These are phyloP conservation scores for Alternaria arborescens DNA, from an alignment of 2,329 filamentous ascomycete species.

Conservation along the genomic window DNA sequence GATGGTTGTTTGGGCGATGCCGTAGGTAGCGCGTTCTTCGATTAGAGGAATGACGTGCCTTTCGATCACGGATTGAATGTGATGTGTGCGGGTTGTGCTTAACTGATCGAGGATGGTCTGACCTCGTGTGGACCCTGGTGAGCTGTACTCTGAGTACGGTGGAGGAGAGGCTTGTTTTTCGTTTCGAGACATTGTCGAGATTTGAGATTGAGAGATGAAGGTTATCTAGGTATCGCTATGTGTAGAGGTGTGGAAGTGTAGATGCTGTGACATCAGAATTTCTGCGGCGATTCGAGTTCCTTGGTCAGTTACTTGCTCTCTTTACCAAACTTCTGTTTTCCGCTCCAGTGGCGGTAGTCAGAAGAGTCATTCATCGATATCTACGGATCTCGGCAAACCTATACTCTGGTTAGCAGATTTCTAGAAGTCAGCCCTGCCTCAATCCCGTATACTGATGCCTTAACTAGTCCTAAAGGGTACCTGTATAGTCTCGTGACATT, in stretches of 20 bases:
- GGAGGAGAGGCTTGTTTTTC: conserved; percentile 16
- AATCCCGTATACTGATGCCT: conserved; percentile 21
- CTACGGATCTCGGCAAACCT: conserved; percentile 11
- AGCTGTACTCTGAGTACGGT: conserved; percentile 23
- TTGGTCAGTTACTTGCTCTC: conserved; percentile 3
- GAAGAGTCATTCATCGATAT: background rate
- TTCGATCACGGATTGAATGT: conserved; percentile 52
- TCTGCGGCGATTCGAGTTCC: background rate
- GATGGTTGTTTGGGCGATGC: conserved; percentile 55
- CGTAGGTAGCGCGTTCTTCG: conserved; percentile 50
- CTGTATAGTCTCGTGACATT: conserved; percentile 17
- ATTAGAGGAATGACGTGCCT: conserved; percentile 55
- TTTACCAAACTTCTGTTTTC: background rate
- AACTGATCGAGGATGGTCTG: conserved; percentile 50
- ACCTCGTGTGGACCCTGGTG: conserved; percentile 30
- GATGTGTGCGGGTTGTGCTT: conserved; percentile 50
- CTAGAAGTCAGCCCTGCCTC: conserved; percentile 9
- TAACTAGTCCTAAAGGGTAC: conserved; percentile 7
- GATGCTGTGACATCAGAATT: background rate
- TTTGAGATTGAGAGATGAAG: background rate
- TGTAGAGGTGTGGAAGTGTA: background rate
- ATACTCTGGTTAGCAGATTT: conserved; percentile 5
- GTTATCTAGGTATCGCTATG: background rate
- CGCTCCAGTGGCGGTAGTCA: conserved; percentile 1
- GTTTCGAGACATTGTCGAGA: conserved; percentile 19